Evolutionary conservation across 768 basidiomycete genomes (phyloP).

Genomic region (Hemileccinum impolitum): DNA sequence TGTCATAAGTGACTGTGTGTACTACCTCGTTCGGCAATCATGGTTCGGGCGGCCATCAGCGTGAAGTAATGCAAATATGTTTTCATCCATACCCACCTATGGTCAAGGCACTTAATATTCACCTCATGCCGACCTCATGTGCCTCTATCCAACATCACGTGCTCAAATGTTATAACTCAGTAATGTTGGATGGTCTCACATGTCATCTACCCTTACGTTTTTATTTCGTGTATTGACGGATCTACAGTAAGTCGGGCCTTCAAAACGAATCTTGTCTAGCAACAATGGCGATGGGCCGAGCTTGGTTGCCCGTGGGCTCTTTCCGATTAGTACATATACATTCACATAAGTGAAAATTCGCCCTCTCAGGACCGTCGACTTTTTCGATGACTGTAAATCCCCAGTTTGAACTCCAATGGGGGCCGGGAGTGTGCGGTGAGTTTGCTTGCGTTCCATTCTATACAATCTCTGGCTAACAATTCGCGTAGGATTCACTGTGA

Average conservation of each 20-base stretch:
- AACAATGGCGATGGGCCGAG: not conserved
- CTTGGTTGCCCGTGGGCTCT: too few species aligned
- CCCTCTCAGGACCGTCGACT: too few species aligned
- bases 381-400: not conserved
- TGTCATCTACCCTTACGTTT: too few species aligned
- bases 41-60: too few species aligned
- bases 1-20: slow-evolving; percentile 9
- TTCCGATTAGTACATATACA: too few species aligned
- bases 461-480: not conserved
- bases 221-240: too few species aligned
- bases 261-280: slow-evolving; percentile 1
- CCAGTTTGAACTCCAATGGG: not conserved
- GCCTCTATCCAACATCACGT: too few species aligned
- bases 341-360: too few species aligned
- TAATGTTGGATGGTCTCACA: too few species aligned
- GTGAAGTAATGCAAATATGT: not conserved
- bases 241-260: not conserved
- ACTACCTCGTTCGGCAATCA: slow-evolving; percentile 6
- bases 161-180: too few species aligned
- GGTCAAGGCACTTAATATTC: too few species aligned
- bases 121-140: too few species aligned
- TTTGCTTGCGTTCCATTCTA: not conserved
- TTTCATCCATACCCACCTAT: not conserved
- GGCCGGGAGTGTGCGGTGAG: slow-evolving; percentile 1
- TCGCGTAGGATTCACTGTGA: slow-evolving; percentile 1